Base-by-base conservation (phyloP, 2,329 filamentous ascomycete genomes). In the Didymella sp. region DNA sequence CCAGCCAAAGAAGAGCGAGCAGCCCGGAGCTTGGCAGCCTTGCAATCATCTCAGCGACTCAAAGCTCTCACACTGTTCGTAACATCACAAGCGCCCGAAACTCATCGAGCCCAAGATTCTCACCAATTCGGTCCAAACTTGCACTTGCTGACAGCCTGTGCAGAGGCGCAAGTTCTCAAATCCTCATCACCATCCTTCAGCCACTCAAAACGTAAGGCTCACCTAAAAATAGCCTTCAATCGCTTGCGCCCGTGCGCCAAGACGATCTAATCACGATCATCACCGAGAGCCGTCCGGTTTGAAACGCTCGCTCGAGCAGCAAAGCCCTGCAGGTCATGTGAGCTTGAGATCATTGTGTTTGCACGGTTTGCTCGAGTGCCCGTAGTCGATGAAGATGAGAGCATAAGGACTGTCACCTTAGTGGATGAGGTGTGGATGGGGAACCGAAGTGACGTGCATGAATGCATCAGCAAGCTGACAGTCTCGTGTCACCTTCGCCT, bases 221-320 rank as follows among this genome's bases (percentile, higher is more conserved):
- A 27, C 22, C 48, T 41, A 52, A 52, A 52, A 52, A 48, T 52
- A 52, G 28, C 4, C 15, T 8, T 11, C 5, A 17, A 9, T 57
- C 48, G 54, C 54, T 52, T 57, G 24, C 48, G 48, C 54, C 43
- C 47, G 42, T 37, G 17, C 25, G 54, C 54, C 54, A 57, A 57
- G 54, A 13, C 38, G 43, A 51, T 57, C 48, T 52, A 48, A 57
- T 44, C 48, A 52, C 6, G 54, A 57, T 51, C 54, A 38, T 31
- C 49, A 44, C 43, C 37, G 48, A 43, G 30, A 1, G 31, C 37
- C 30, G 43, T 38, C 22, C 37, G n/a, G 35, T 6, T 8, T 38
- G 43, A 52, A 44, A 49, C 48, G 15, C 38, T 22, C 12, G 33
- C 17, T 44, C 7, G 46, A 37, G 25, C 7, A 13, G 8, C 28